Evolutionary conservation across 2,329 filamentous ascomycete species (phyloP).

Genomic region (Colletotrichum chrysophilum): DNA sequence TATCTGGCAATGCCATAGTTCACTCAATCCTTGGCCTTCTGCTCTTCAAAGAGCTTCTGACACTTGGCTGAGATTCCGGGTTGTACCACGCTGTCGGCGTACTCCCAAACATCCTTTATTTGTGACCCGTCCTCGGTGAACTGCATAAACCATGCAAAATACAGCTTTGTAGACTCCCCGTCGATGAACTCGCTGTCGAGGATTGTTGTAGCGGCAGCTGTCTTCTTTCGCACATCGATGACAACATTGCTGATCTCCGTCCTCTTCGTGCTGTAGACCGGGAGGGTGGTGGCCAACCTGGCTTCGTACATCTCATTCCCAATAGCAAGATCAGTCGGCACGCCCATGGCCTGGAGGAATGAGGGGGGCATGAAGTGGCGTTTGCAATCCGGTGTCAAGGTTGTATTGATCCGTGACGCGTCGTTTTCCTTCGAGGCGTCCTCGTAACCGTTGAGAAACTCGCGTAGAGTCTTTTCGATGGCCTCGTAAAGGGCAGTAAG

Average conservation of each 20-base stretch:
- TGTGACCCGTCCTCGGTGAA: background rate
- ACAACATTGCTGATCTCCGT: background rate
- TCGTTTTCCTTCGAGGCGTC: background rate
- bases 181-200: background rate
- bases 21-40: background rate
- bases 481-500: background rate
- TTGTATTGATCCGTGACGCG: background rate
- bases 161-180: background rate
- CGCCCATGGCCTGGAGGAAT: background rate
- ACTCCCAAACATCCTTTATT: background rate
- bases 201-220: background rate
- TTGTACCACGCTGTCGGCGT: background rate
- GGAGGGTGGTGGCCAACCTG: background rate
- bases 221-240: background rate
- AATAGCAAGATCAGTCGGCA: background rate
- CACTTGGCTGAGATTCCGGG: background rate
- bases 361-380: background rate
- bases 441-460: background rate
- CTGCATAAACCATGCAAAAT: background rate
- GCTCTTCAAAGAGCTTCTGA: background rate
- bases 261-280: background rate
- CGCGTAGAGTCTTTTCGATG: background rate
- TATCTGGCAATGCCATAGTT: background rate
- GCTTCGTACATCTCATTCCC: background rate
- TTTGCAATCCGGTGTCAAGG: background rate